Conservation (phyloP, 257 asterid species). For the Parsonsia alboflavescens region DNA sequence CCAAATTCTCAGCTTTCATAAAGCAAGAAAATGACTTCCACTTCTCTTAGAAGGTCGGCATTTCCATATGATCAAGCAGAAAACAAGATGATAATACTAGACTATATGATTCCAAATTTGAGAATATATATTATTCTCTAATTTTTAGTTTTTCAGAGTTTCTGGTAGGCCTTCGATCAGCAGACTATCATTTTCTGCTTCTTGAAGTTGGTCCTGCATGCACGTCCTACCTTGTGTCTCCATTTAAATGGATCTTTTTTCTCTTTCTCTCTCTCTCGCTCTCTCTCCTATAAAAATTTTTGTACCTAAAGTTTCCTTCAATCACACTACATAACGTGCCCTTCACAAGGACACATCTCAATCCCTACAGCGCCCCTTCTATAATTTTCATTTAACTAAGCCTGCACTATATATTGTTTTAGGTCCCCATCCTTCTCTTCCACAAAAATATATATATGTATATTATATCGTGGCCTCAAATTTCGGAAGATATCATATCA, state of each 20-base stretch:
- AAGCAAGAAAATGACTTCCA: background rate
- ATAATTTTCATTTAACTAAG: background rate
- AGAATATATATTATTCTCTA: background rate
- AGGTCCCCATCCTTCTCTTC: background rate
- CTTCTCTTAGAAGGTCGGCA: background rate
- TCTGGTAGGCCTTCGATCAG: background rate
- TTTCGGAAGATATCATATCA: background rate
- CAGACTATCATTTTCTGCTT: background rate
- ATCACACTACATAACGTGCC: background rate
- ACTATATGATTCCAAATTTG: no score
- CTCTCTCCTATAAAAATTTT: background rate
- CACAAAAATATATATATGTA: no score
- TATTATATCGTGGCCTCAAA: background rate
- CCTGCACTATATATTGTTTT: background rate
- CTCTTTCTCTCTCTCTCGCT: background rate
- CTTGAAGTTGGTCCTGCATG: background rate
- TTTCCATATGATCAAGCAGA: background rate
- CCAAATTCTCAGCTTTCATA: background rate
- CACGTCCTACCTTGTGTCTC: background rate
- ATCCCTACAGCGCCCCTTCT: background rate
- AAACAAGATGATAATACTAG: background rate
- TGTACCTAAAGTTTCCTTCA: background rate
- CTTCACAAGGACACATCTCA: background rate
- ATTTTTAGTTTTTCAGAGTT: background rate
- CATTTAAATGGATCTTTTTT: background rate